Evolutionary conservation across 768 basidiomycete species (phyloP), one percentile per base, ranked within the genome.

Genomic region (Neoboletus subvelutipes): DNA sequence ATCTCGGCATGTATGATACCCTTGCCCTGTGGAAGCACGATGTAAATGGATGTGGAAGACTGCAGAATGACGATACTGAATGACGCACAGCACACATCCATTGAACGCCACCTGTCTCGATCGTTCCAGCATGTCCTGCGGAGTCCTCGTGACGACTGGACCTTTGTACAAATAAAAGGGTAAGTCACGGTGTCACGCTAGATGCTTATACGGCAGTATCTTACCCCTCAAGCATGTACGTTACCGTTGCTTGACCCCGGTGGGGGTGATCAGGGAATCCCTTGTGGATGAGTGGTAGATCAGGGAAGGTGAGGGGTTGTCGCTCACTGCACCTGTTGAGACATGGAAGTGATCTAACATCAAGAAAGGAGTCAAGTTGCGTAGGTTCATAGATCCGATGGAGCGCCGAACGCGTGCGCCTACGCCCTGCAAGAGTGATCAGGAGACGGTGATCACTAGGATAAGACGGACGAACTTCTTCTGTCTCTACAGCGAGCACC

Each of bases 191-290:
- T 3, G 33, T 22, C 28, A 31, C 45, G 52, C n/a, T 8, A 22
- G 17, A 45, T 4, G 20, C 5, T 15, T n/a, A 8, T 4, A 9
- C 17, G 42, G 31, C 0, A 29, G 31, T 9, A 22, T 20, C 74
- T 33, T 67, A 86, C 83, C 92, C 94, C 75, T 91, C 79, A 0
- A 94, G 77, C 85, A 97, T 88, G 71, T 96, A 96, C 0, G 94
- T 94, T 4, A 91, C 87, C 2, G 88, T 92, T 4, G 87, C 86
- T 70, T 94, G 93, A 4, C 93, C 94, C 18, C 93, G 81, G 71
- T 95, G 94, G 3, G 94, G 93, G 69, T 96, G 94, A 68, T 97
- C 95, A 13, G 92, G 91, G 66, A 96, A 94, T 4, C 91, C 90
- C 87, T 88, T 20, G 43, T 29, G 45, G 48, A 29, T 52, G 9